Evolutionary conservation across 352 stramenopile genomes (phyloP).

Genomic region (Pythium dissimile): DNA sequence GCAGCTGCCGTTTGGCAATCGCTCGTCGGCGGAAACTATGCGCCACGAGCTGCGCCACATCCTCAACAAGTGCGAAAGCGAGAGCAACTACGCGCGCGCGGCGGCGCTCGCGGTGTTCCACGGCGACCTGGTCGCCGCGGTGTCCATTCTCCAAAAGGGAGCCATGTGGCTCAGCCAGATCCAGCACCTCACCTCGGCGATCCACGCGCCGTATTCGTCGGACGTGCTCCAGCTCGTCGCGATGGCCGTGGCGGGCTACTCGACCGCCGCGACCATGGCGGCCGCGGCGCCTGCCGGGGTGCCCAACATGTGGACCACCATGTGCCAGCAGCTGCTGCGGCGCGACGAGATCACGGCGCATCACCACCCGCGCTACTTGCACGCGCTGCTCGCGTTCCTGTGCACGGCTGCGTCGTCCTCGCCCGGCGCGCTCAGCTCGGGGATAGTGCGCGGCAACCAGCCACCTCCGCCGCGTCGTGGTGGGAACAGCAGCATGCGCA

Average conservation of each 20-base stretch:
- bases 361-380: slow-evolving; percentile 69
- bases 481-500: slow-evolving; percentile 18
- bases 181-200: slow-evolving; percentile 32
- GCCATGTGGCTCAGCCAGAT: slow-evolving; percentile 61
- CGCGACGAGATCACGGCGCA: slow-evolving; percentile 68
- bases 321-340: slow-evolving; percentile 76
- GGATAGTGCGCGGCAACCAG: slow-evolving; percentile 15
- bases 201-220: slow-evolving; percentile 38
- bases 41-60: slow-evolving; percentile 61
- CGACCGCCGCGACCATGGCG: slow-evolving; percentile 30
- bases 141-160: slow-evolving; percentile 67
- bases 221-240: slow-evolving; percentile 87
- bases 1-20: slow-evolving; percentile 32
- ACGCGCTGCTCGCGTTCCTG: slow-evolving; percentile 77
- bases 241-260: slow-evolving; percentile 85
- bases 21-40: slow-evolving; percentile 44
- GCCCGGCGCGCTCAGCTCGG: slow-evolving; percentile 10
- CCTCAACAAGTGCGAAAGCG: slow-evolving; percentile 53
- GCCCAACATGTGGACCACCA: slow-evolving; percentile 65
- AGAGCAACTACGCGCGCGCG: slow-evolving; percentile 58
- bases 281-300: slow-evolving; percentile 27
- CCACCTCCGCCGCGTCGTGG: slow-evolving; percentile 23
- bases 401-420: slow-evolving; percentile 29
- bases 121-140: slow-evolving; percentile 65
- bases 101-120: slow-evolving; percentile 83